These are phyloP conservation scores for Euphorbia corollata DNA, from an alignment of 441 rosid genomes.

Conservation along the genomic window DNA sequence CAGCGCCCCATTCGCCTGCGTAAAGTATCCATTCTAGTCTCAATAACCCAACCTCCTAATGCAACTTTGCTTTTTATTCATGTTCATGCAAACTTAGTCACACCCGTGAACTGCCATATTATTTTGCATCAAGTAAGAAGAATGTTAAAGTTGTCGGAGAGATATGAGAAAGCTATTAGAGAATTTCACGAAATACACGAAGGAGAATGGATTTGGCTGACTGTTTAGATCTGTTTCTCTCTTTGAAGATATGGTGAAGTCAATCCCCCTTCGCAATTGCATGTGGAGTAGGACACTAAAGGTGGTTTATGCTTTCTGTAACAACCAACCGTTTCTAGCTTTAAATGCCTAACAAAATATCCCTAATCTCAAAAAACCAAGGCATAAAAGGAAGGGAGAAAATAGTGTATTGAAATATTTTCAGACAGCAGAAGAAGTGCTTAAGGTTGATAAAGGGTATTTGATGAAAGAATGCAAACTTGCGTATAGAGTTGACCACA, in stretches of 20 bases:
- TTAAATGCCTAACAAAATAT: background rate
- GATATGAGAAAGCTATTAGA: too few relatives aligned
- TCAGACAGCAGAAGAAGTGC: slow-evolving; percentile 38
- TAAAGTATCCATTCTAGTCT: slow-evolving; percentile 22
- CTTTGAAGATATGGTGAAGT: too few relatives aligned
- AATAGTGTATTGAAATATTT: slow-evolving; percentile 23
- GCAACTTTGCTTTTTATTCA: slow-evolving; percentile 21
- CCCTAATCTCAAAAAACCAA: background rate
- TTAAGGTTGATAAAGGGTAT: slow-evolving; percentile 15
- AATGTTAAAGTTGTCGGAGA: too few relatives aligned
- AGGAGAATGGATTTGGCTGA: too few relatives aligned
- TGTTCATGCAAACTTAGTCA: slow-evolving; percentile 13
- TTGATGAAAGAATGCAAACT: slow-evolving; percentile 31
- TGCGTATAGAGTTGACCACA: slow-evolving; percentile 35
- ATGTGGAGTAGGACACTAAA: slow-evolving; percentile 33
- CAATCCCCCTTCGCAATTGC: too few relatives aligned
- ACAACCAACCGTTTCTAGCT: slow-evolving; percentile 26
- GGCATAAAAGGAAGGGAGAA: background rate
- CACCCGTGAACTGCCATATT: slow-evolving; percentile 10
- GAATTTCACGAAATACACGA: too few relatives aligned
- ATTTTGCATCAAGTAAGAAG: slow-evolving; percentile 8
- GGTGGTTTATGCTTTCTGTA: slow-evolving; percentile 46
- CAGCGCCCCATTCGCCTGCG: slow-evolving; percentile 34
- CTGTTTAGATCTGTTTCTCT: too few relatives aligned
- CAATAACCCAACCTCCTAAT: slow-evolving; percentile 29